These are phyloP conservation scores for Hibiscus tridactylites DNA, from an alignment of 345 rosid species.

Conservation along the genomic window DNA sequence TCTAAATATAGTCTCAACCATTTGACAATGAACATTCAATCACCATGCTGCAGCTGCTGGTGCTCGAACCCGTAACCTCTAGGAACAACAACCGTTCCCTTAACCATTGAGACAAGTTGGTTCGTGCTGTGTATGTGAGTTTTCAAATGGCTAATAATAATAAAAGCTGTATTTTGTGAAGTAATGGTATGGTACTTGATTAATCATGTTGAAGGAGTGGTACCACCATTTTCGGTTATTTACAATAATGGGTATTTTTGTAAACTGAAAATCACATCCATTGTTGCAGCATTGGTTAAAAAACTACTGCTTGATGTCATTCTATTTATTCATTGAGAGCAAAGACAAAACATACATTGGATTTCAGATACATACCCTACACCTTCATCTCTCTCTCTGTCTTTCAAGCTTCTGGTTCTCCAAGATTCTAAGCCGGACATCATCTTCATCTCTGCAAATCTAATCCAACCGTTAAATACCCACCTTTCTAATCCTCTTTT, in stretches of 20 bases:
- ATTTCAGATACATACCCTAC: conserved; percentile 18
- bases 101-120: too few relatives aligned
- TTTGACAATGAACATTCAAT: too few relatives aligned
- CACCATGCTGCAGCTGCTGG: too few relatives aligned
- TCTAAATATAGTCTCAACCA: too few relatives aligned
- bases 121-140: too few relatives aligned
- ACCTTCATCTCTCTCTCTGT: conserved; percentile 9
- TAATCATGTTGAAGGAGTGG: conserved; percentile 15
- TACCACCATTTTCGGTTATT: conserved; percentile 1
- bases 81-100: too few relatives aligned
- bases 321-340: conserved; percentile 27
- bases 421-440: conserved; percentile 27
- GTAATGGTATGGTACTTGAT: neutral
- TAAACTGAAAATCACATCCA: conserved; percentile 9
- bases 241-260: conserved; percentile 24
- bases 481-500: conserved; percentile 10
- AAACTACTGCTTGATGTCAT: conserved; percentile 25
- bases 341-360: conserved; percentile 36
- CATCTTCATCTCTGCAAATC: conserved; percentile 30
- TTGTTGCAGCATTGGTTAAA: neutral
- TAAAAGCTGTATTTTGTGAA: neutral
- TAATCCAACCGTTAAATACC: conserved; percentile 30
- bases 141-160: too few relatives aligned
- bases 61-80: too few relatives aligned
- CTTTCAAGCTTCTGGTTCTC: conserved; percentile 23